Evolutionary conservation across 2,329 filamentous ascomycete genomes (phyloP).

Genomic region (Apiospora koreana): DNA sequence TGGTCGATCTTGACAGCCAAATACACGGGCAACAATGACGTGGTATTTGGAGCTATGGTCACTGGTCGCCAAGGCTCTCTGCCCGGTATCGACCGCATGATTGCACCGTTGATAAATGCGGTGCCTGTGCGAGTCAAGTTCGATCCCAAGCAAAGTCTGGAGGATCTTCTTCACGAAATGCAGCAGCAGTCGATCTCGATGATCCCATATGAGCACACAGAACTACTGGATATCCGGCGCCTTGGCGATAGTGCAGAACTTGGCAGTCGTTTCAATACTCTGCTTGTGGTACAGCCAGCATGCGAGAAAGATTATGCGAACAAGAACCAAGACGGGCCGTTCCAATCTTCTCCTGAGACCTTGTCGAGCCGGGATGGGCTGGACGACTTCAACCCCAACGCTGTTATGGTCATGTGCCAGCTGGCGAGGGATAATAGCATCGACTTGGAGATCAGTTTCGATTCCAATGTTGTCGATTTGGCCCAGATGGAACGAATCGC

Average conservation of each 20-base stretch:
- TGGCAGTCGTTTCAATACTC: conserved; percentile 10
- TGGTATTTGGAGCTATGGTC: conserved; percentile 10
- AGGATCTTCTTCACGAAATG: background rate
- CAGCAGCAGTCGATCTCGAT: conserved; percentile 1
- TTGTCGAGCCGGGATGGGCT: conserved; percentile 9
- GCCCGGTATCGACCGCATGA: conserved; percentile 7
- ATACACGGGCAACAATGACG: background rate
- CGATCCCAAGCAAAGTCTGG: background rate
- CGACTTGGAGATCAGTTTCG: conserved; percentile 9
- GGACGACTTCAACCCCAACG: conserved; percentile 12
- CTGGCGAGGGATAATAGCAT: background rate
- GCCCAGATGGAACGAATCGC: conserved; percentile 8
- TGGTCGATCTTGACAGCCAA: conserved; percentile 3
- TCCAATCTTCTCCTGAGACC: background rate
- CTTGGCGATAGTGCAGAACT: background rate
- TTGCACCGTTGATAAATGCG: conserved; percentile 9
- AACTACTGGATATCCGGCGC: conserved; percentile 5
- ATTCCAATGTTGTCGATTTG: background rate
- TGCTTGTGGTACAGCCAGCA: conserved; percentile 6
- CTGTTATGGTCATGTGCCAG: conserved; percentile 13
- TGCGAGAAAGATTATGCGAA: background rate
- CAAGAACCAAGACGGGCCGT: background rate
- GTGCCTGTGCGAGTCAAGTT: conserved; percentile 11
- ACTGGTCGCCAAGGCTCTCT: background rate
- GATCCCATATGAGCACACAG: conserved; percentile 8